Evolutionary conservation across 2,329 filamentous ascomycete genomes (phyloP), one percentile per base, ranked within the genome.

Genomic region (Claviceps fusiformis): DNA sequence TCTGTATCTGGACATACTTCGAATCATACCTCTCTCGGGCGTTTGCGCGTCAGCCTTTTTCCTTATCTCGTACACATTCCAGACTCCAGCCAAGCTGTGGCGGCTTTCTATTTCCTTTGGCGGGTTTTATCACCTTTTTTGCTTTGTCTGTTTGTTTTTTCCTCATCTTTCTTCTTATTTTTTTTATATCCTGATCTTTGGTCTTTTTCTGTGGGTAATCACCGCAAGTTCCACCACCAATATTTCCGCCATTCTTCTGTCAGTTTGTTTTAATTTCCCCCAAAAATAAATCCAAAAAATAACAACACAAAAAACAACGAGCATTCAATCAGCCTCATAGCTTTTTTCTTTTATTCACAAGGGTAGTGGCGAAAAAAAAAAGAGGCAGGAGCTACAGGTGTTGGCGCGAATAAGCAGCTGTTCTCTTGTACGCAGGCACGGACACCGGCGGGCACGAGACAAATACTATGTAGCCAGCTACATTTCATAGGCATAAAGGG

Each of bases 1-100:
- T 62, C 58, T 62, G 54, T 61, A 60, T 57, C 62, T 62, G 63
- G 65, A 66, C 67, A 55, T 51, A 62, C 67, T 67, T 67, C 60
- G 62, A 59, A 58, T 65, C 59, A 65, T 65, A 63, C 60, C n/a
- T 63, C 60, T 61, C 39, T 54, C n/a, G 46, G 43, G 56, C 52
- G 57, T 59, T 15, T 5, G 64, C 59, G 57, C 56, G 52, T 58
- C 49, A 24, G 45, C 51, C 31, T 56, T 58, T 57, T 61, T n/a
- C 57, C 57, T 55, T 55, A 61, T 65, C 50, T 63, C 57, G 55
- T 67, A 63, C 69, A 67, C 62, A 68, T 69, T 65, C 62, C 67
- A 68, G 66, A 67, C 59, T 58, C 56, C 55, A 63, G 62, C 63
- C 63, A 62, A 59, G 62, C 64, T 62, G 59, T 61, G 65, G 65